Evolutionary conservation across 805 yeast species (phyloP), one percentile per base, ranked within the genome.

Genomic region (Saturnispora ahearnii): DNA sequence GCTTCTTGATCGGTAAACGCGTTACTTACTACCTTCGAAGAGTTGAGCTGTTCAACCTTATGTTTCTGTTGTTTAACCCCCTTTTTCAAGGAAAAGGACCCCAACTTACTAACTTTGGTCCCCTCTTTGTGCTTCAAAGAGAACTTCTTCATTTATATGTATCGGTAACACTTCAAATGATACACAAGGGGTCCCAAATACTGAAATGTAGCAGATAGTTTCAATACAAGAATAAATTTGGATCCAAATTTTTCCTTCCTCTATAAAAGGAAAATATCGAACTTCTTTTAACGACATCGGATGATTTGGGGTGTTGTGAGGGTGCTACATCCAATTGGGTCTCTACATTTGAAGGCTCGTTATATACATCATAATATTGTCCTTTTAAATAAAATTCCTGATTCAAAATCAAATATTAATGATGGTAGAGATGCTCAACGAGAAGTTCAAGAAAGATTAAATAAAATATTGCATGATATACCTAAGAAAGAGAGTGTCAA

Each of bases 141-240:
- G 57, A 72, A 70, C 29, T 68, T 67, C 50, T 64, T 69, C 72
- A 67, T 67, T 18, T 7, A 9, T 18, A 13, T 11, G 33, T 15
- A 18, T 13, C 13, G 1, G 5, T n/a, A 18, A 11, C 5, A 22
- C 8, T 26, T 12, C 21, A 9, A 36, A 15, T 5, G 18, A 13
- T 36, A 22, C 2, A 8, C 15, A 18, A 18, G 18, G 12, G 24
- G 1, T 22, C 2, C 11, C 15, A 21, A 18, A 12, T 18, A 10
- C 11, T 18, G 40, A 7, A 36, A 11, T 36, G 12, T 26, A 6
- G 9, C 6, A 8, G n/a, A 18, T 36, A 10, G 5, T 33, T 18
- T 36, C 5, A 13, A 36, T 12, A 26, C 29, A 18, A 9, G 13
- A 11, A 18, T 36, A 36, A 36, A 36, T 18, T 36, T 21, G 12